Evolutionary conservation across 805 yeast species (phyloP).

Genomic region (Lipomyces yamadae): DNA sequence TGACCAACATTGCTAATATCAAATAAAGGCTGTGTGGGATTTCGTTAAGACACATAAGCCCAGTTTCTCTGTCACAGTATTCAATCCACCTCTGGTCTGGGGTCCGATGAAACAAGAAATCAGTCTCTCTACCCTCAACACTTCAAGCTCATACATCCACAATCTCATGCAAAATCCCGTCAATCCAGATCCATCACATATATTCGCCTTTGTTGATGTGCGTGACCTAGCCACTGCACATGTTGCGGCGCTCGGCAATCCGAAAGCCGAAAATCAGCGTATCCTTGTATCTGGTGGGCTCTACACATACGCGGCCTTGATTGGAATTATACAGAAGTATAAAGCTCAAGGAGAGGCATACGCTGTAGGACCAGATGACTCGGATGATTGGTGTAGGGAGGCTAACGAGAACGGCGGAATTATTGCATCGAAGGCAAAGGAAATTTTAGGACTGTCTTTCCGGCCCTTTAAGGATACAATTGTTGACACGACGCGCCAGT

Average conservation of each 20-base stretch:
- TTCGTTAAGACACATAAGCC: constrained; percentile 47
- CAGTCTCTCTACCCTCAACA: constrained; percentile 43
- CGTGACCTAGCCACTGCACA: constrained; percentile 68
- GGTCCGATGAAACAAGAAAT: constrained; percentile 43
- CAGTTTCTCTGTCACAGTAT: constrained; percentile 37
- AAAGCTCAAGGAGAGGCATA: constrained; percentile 20
- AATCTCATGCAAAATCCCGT: constrained; percentile 39
- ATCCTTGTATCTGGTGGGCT: constrained; percentile 18
- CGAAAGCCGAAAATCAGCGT: constrained; percentile 26
- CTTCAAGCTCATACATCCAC: constrained; percentile 47
- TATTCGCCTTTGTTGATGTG: constrained; percentile 53
- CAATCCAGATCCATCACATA: constrained; percentile 18
- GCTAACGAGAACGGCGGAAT: constrained; percentile 39
- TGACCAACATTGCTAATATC: too few relatives aligned
- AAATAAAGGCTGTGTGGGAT: constrained; percentile 58
- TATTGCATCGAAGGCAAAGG: constrained; percentile 49
- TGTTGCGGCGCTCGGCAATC: constrained; percentile 49
- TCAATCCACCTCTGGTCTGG: constrained; percentile 42
- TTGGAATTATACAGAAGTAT: constrained; percentile 12
- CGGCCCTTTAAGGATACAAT: constrained; percentile 50
- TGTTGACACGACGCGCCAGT: constrained; percentile 52
- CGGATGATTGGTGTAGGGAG: constrained; percentile 38
- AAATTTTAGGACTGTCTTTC: constrained; percentile 49
- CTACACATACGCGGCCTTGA: constrained; percentile 11
- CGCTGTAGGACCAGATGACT: constrained; percentile 21